These are phyloP conservation scores for Fusarium pilosicola DNA, from an alignment of 2,329 filamentous ascomycete species.

Conservation along the genomic window DNA sequence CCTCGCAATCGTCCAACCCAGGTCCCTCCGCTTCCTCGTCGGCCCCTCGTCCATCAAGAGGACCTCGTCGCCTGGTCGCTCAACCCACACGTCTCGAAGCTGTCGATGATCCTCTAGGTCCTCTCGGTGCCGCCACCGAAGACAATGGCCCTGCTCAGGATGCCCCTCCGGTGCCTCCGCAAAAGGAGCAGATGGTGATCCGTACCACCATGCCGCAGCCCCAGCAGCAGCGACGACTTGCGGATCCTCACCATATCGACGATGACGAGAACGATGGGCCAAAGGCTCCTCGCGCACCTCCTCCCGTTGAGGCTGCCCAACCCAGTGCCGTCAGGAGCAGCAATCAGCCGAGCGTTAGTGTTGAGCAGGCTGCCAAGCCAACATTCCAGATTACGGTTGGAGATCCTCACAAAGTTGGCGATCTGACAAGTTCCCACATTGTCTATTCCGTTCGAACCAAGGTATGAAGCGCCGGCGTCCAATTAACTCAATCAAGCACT, in stretches of 20 bases:
- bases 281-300: conserved; percentile 70
- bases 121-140: conserved; percentile 74
- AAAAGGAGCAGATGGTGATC: conserved; percentile 72
- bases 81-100: conserved; percentile 83
- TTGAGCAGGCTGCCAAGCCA: conserved; percentile 94
- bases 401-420: conserved; percentile 97
- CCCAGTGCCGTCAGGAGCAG: conserved; percentile 62
- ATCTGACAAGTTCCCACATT: conserved; percentile 95
- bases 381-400: conserved; percentile 91
- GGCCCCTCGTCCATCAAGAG: conserved; percentile 56
- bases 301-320: conserved; percentile 68
- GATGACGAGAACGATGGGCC: conserved; percentile 72
- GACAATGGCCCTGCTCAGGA: conserved; percentile 52
- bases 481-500: not conserved
- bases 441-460: conserved; percentile 96
- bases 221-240: conserved; percentile 56
- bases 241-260: conserved; percentile 73
- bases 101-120: conserved; percentile 80
- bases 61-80: conserved; percentile 73
- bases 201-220: conserved; percentile 64
- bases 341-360: conserved; percentile 81
- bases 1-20: conserved; percentile 45
- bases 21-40: conserved; percentile 46
- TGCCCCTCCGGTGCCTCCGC: conserved; percentile 74
- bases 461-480: conserved; percentile 58